Percentiles rank a stretch among this genome's conserved stretches.
These are phyloP conservation scores for Tuber umbilicatum DNA, from an alignment of 495 filamentous ascomycete species.

Conservation along the genomic window DNA sequence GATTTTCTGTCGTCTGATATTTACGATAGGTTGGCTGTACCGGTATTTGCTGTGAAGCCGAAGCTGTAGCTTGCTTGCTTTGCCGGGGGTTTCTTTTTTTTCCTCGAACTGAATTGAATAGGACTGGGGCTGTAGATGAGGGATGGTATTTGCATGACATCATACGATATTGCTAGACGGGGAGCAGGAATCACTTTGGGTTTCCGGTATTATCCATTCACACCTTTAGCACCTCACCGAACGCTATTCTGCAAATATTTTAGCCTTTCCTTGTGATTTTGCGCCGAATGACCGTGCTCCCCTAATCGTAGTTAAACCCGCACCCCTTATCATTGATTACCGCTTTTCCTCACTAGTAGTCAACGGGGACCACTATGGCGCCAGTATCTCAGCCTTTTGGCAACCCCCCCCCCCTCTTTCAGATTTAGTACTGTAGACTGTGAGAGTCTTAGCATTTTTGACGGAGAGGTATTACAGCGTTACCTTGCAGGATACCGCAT, in stretches of 20 bases:
- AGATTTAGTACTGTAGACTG: too few species aligned
- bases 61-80: conserved; percentile 44
- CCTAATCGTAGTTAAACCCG: neutral
- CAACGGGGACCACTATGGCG: too few species aligned
- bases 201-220: too few species aligned
- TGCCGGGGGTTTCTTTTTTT: neutral
- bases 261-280: neutral
- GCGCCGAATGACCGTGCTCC: neutral
- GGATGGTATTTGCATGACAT: neutral
- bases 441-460: too few species aligned
- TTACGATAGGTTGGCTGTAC: conserved; percentile 60
- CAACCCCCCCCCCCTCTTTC: too few species aligned
- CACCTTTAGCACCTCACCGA: neutral
- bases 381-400: too few species aligned
- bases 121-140: neutral
- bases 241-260: too few species aligned
- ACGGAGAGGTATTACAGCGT: too few species aligned
- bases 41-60: conserved; percentile 56
- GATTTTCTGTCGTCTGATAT: conserved; percentile 56
- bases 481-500: too few species aligned
- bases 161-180: neutral
- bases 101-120: neutral
- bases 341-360: neutral
- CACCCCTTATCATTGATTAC: neutral
- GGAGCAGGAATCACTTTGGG: neutral